phyloP scores from a whole-genome alignment of 2,329 filamentous ascomycete genomes.

The Trichoderma asperellum region DNA sequence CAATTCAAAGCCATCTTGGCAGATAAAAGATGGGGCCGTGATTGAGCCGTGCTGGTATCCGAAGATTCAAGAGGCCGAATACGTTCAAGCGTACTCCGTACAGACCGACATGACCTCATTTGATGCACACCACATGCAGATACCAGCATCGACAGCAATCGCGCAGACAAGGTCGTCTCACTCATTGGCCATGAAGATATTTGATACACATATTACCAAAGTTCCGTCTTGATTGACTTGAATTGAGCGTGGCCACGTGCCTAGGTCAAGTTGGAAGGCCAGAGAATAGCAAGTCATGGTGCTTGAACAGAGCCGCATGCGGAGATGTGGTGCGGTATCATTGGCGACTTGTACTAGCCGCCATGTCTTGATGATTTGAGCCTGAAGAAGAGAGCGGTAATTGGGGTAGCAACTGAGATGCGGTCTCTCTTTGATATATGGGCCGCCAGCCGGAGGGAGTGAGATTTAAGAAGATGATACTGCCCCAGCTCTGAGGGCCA shows the following conservation, averaged over 20 bases:
- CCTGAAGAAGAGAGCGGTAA: constrained; percentile 3
- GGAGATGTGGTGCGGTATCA: constrained; percentile 37
- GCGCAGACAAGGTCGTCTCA: not conserved
- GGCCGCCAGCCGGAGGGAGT: not conserved
- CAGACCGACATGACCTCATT: constrained; percentile 22
- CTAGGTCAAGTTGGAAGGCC: not conserved
- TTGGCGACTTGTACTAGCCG: constrained; percentile 33
- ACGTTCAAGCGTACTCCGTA: not conserved
- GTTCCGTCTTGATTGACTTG: not conserved
- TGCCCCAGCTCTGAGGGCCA: not conserved
- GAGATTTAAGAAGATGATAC: constrained; percentile 6
- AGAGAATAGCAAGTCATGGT: constrained; percentile 23
- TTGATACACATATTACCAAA: constrained; percentile 3
- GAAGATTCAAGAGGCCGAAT: not conserved
- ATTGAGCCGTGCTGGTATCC: not conserved
- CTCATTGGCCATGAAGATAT: constrained; percentile 8
- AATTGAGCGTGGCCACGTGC: constrained; percentile 24
- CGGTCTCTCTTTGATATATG: not conserved
- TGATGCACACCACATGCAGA: constrained; percentile 15
- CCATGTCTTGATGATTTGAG: not conserved
- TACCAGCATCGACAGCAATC: constrained; percentile 10
- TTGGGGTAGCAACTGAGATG: constrained; percentile 14
- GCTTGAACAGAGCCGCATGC: constrained; percentile 34
- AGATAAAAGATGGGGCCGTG: not conserved
- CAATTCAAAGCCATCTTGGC: not conserved